A percentile compares a stretch with the other conserved stretches of the same genome.
Evolutionary conservation across 495 filamentous ascomycete species (phyloP).

Genomic region (Penicillium longicatenatum): DNA sequence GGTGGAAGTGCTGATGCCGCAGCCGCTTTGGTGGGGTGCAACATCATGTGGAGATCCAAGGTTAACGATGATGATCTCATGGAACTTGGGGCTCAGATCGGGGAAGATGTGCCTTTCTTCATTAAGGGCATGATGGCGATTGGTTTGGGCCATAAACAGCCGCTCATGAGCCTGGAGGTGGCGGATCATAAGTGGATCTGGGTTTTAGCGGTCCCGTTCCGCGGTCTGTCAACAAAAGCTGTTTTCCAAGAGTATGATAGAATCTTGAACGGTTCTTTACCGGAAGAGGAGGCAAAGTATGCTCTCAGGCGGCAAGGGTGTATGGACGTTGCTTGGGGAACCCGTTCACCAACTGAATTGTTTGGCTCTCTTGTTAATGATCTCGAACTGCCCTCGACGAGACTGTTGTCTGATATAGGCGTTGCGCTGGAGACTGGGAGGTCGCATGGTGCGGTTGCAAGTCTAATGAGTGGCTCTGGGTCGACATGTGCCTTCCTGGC

Average conservation of each 20-base stretch:
- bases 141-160: conserved; percentile 10
- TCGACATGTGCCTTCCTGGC: conserved; percentile 14
- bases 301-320: not conserved
- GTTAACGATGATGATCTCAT: conserved; percentile 1
- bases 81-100: conserved; percentile 8
- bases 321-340: conserved; percentile 6
- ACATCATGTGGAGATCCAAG: conserved; percentile 8
- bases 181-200: conserved; percentile 4
- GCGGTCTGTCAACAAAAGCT: conserved; percentile 10
- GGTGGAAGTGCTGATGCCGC: conserved; percentile 16
- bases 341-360: not conserved
- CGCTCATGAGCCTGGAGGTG: conserved; percentile 1
- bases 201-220: conserved; percentile 7
- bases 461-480: conserved; percentile 13
- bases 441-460: not conserved
- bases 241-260: conserved; percentile 11
- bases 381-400: conserved; percentile 7
- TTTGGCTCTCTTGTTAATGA: conserved; percentile 4
- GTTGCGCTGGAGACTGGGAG: not conserved
- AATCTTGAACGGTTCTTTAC: not conserved
- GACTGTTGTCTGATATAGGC: conserved; percentile 8
- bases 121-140: conserved; percentile 13
- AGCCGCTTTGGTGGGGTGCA: conserved; percentile 12
- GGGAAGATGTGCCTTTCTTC: conserved; percentile 16
- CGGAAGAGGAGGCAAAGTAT: conserved; percentile 2